phyloP scores from a whole-genome alignment of 352 stramenopile species.

The Phytophthora fragariaefolia region DNA sequence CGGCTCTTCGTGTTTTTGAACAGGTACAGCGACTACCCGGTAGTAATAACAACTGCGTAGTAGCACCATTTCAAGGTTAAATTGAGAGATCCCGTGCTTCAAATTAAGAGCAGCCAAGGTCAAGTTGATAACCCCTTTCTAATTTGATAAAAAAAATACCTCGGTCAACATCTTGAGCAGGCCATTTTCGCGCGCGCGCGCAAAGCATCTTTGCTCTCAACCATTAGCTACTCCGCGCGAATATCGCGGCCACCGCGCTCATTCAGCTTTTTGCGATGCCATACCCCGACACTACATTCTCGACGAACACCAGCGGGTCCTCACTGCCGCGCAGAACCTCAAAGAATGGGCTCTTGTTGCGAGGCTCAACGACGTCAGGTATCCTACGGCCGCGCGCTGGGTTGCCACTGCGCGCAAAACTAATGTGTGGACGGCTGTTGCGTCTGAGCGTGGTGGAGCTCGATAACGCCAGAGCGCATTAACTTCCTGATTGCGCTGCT shows the following conservation, averaged over 20 bases:
- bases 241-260: background rate
- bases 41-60: no score
- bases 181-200: background rate
- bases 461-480: background rate
- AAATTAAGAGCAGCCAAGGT: background rate
- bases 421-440: background rate
- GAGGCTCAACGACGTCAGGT: background rate
- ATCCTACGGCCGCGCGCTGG: background rate
- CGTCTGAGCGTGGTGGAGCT: background rate
- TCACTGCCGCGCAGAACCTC: background rate
- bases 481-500: background rate
- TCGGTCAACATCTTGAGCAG: background rate
- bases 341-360: background rate
- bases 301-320: background rate
- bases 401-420: background rate
- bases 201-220: background rate
- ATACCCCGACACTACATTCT: background rate
- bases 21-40: no score
- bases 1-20: conserved; percentile 7
- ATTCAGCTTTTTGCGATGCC: background rate
- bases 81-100: background rate
- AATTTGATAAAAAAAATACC: background rate
- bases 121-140: background rate
- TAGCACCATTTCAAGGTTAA: background rate
- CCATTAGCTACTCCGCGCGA: no score